Conservation (phyloP, 2,329 filamentous ascomycete genomes). For the Alternaria sp. region DNA sequence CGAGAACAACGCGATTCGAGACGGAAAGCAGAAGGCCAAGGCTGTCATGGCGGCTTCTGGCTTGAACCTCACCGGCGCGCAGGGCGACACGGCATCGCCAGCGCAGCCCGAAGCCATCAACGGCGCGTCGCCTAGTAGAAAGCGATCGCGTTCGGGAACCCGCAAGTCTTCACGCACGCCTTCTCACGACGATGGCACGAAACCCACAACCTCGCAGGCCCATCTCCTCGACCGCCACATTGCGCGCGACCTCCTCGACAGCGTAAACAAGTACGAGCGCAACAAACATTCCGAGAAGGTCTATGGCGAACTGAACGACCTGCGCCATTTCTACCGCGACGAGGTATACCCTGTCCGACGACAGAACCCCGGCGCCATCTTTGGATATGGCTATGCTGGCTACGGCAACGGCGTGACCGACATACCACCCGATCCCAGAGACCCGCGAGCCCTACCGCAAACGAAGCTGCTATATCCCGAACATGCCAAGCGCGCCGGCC, state of each 20-base stretch:
- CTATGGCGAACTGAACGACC: slow-evolving; percentile 63
- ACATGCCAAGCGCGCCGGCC: slow-evolving; percentile 78
- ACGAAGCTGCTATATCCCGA: slow-evolving; percentile 77
- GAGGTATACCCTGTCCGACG: slow-evolving; percentile 67
- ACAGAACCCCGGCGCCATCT: slow-evolving; percentile 65
- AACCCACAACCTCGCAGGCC: slow-evolving; percentile 46
- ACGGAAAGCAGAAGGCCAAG: slow-evolving; percentile 68
- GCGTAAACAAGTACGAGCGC: slow-evolving; percentile 62
- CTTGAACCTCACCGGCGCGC: slow-evolving; percentile 44
- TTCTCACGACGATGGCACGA: slow-evolving; percentile 49
- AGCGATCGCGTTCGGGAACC: slow-evolving; percentile 68
- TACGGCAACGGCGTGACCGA: slow-evolving; percentile 89
- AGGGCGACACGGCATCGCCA: slow-evolving; percentile 39
- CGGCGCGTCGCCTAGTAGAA: slow-evolving; percentile 61
- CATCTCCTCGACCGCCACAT: slow-evolving; percentile 70
- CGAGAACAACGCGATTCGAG: slow-evolving; percentile 59
- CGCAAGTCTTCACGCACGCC: slow-evolving; percentile 56
- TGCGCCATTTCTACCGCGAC: slow-evolving; percentile 40
- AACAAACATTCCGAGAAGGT: slow-evolving; percentile 64
- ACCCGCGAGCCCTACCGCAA: slow-evolving; percentile 60
- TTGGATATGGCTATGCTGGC: slow-evolving; percentile 80
- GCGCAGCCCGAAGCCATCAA: slow-evolving; percentile 54
- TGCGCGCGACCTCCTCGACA: slow-evolving; percentile 68
- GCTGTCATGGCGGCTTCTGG: slow-evolving; percentile 65
- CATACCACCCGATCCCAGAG: slow-evolving; percentile 34